Evolutionary conservation across 441 rosid genomes (phyloP).

Genomic region (Sinapis alba): DNA sequence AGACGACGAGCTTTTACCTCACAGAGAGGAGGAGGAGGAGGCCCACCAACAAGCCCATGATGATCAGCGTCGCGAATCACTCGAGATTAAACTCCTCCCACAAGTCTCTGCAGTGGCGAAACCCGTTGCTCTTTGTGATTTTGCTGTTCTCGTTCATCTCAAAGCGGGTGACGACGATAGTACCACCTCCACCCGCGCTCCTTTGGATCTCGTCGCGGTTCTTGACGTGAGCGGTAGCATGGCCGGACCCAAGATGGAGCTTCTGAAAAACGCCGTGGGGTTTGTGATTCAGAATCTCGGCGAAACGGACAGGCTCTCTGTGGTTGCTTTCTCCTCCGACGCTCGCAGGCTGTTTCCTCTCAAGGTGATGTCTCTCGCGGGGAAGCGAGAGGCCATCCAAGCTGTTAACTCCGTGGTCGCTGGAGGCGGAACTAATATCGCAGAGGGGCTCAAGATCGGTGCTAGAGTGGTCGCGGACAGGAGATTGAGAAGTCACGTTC

Average conservation of each 20-base stretch:
- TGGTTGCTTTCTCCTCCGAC: conserved; percentile 29
- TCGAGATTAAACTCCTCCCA: conserved; percentile 29
- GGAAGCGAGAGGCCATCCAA: conserved; percentile 31
- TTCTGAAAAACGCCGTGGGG: conserved; percentile 30
- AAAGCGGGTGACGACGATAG: conserved; percentile 33
- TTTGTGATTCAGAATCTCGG: conserved; percentile 44
- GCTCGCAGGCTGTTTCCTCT: conserved; percentile 40
- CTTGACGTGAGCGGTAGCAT: conserved; percentile 46
- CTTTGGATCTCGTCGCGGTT: conserved; percentile 39
- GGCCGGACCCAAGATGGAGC: conserved; percentile 31
- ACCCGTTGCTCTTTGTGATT: conserved; percentile 23
- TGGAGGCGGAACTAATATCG: conserved; percentile 37
- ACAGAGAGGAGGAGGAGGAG: not conserved
- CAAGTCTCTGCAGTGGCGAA: conserved; percentile 33
- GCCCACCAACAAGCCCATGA: not conserved
- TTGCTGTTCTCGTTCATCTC: conserved; percentile 41
- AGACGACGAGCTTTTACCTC: conserved; percentile 40
- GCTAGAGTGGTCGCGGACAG: conserved; percentile 40
- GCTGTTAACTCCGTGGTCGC: conserved; percentile 39
- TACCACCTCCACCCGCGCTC: too few species aligned
- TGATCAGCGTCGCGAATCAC: not conserved
- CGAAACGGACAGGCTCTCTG: conserved; percentile 40
- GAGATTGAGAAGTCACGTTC: conserved; percentile 34
- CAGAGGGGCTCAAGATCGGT: conserved; percentile 38
- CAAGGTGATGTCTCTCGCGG: conserved; percentile 33